Evolutionary conservation across 176 grass and related monocot species (phyloP).

Genomic region (Musa acuminata): DNA sequence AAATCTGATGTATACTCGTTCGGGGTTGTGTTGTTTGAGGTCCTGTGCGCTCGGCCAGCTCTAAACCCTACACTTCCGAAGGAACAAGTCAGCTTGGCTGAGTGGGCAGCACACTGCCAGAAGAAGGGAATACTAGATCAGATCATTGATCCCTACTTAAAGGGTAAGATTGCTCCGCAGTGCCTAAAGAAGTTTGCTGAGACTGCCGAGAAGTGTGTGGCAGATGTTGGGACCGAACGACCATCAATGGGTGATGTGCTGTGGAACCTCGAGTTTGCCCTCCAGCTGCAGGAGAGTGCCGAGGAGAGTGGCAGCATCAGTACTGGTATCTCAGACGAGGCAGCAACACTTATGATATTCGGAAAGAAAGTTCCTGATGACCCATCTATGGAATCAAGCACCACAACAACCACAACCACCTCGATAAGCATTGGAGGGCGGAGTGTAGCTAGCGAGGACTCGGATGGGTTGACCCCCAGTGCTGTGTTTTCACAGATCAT

Average conservation of each 20-base stretch:
- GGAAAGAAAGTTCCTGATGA: neutral
- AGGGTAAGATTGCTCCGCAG: conserved; percentile 2
- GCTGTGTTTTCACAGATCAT: conserved; percentile 13
- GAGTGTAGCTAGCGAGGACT: neutral
- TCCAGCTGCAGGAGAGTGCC: conserved; percentile 32
- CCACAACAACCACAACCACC: neutral
- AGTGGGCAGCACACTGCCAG: conserved; percentile 21
- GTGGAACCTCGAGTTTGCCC: conserved; percentile 14
- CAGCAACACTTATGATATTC: neutral
- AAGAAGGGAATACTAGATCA: neutral
- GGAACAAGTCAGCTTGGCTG: conserved; percentile 25
- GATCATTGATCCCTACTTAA: conserved; percentile 25
- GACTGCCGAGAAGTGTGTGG: conserved; percentile 26
- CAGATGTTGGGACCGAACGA: conserved; percentile 10
- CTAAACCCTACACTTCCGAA: conserved; percentile 4
- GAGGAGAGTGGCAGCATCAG: conserved; percentile 5
- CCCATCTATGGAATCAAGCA: conserved; percentile 1
- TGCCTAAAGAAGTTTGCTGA: conserved; percentile 27
- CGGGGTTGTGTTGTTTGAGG: conserved; percentile 28
- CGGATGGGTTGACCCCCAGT: neutral
- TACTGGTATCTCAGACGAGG: neutral
- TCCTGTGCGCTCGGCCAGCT: conserved; percentile 19
- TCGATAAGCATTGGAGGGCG: neutral
- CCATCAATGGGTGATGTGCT: conserved; percentile 34
- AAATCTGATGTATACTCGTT: conserved; percentile 42